These are phyloP conservation scores for Endothia cerciana DNA, from an alignment of 2,329 filamentous ascomycete genomes.

Conservation along the genomic window DNA sequence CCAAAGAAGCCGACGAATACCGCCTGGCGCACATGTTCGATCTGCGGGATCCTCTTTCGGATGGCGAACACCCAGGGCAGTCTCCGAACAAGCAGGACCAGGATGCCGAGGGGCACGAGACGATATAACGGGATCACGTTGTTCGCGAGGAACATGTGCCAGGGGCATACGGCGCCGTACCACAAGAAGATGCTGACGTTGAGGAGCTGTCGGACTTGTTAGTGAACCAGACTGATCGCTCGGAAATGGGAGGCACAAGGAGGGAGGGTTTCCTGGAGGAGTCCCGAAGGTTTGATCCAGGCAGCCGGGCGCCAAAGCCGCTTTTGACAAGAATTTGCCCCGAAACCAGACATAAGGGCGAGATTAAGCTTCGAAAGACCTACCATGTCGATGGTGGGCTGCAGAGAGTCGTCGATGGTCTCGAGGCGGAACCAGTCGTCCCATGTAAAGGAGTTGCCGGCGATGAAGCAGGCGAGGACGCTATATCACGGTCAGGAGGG, in stretches of 20 bases:
- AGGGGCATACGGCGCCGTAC: slow-evolving; percentile 86
- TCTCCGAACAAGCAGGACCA: slow-evolving; percentile 77
- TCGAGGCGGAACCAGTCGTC: slow-evolving; percentile 93
- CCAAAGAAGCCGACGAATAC: slow-evolving; percentile 92
- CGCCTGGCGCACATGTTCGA: slow-evolving; percentile 74
- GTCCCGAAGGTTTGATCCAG: neutral
- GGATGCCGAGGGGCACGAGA: slow-evolving; percentile 71
- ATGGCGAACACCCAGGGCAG: slow-evolving; percentile 76
- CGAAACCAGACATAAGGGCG: neutral
- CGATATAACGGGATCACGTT: slow-evolving; percentile 73
- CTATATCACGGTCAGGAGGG: slow-evolving; percentile 4
- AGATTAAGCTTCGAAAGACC: neutral
- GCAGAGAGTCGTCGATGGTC: slow-evolving; percentile 87
- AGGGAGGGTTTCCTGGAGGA: too few species aligned
- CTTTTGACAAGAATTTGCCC: too few species aligned
- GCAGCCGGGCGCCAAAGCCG: neutral
- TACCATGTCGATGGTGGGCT: slow-evolving; percentile 88
- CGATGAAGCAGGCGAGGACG: slow-evolving; percentile 88
- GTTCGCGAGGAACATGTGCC: slow-evolving; percentile 70
- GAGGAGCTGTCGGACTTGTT: slow-evolving; percentile 56
- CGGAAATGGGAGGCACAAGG: neutral
- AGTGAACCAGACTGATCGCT: neutral
- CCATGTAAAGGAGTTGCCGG: slow-evolving; percentile 88
- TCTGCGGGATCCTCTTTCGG: slow-evolving; percentile 78
- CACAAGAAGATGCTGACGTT: slow-evolving; percentile 89